Evolutionary conservation across 2,329 filamentous ascomycete genomes (phyloP), one percentile per base, ranked within the genome.

Genomic region (Trichoderma hamatum): DNA sequence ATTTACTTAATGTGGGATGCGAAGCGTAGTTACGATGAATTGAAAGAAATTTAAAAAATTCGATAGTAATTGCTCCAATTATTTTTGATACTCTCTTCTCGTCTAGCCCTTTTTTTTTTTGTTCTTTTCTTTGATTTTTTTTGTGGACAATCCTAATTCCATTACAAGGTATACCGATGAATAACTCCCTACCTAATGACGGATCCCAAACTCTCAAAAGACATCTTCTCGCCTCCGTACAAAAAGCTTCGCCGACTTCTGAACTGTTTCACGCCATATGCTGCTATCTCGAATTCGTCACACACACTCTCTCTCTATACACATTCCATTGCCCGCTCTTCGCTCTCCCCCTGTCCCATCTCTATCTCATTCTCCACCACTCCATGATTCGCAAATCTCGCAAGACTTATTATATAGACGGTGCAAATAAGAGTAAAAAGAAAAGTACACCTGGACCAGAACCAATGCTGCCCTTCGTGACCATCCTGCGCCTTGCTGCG

Each of bases 401-500:
- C 64, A 71, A 73, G 62, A 69, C 63, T 75, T 74, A 77, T 72
- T 70, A 72, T 69, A 72, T 68, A 70, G 51, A 71, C 68, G 71
- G 43, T 52, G 63, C 61, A 67, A 70, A 70, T 69, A 70, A 43
- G 61, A 68, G 67, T 65, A 71, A 72, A 72, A 77, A 66, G 75
- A 66, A 72, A 74, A 73, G 72, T 73, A 70, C 75, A 72, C 69
- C 69, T 70, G 70, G 74, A 77, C 74, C 76, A 77, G 71, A 80
- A 76, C 77, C 77, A 80, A 80, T 79, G 78, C 77, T 67, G 69
- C 69, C 78, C 76, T 76, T 73, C 74, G 77, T 78, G 73, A 75
- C 77, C 78, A 75, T 75, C 75, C 70, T 78, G 78, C 79, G 78
- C 78, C 77, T 74, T 78, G 76, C 76, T 78, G 79, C 77, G 78